phyloP scores from a whole-genome alignment of 805 yeast genomes.

The Komagataella pastoris region DNA sequence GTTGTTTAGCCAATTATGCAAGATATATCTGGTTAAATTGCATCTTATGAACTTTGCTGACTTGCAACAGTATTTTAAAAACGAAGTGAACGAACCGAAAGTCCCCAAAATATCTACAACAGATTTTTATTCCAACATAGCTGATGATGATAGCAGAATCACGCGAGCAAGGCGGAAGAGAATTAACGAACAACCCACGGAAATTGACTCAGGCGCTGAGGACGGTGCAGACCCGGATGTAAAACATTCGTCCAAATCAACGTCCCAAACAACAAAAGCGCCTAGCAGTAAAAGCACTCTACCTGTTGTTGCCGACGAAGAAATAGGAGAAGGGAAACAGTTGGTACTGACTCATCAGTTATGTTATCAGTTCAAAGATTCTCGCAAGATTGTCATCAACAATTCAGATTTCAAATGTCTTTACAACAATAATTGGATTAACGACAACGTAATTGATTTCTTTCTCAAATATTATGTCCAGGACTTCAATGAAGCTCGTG shows the following conservation, averaged over 20 bases:
- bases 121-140: background rate
- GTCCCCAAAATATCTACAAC: background rate
- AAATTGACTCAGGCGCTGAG: background rate
- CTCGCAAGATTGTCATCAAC: conserved; percentile 40
- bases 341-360: conserved; percentile 21
- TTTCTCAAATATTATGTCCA: conserved; percentile 43
- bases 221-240: background rate
- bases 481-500: conserved; percentile 12
- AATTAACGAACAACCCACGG: background rate
- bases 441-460: conserved; percentile 81
- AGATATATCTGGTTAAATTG: background rate
- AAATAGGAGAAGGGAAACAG: conserved; percentile 15
- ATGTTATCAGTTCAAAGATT: conserved; percentile 38
- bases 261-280: background rate
- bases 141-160: background rate
- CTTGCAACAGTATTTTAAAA: background rate
- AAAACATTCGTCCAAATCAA: background rate
- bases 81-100: background rate
- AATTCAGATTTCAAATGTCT: conserved; percentile 69
- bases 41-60: background rate
- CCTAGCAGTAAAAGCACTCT: background rate
- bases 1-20: background rate
- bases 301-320: conserved; percentile 11
- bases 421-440: conserved; percentile 74
- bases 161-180: background rate